These are phyloP conservation scores for Fusarium sp. DNA, from an alignment of 2,329 filamentous ascomycete genomes.

Conservation along the genomic window DNA sequence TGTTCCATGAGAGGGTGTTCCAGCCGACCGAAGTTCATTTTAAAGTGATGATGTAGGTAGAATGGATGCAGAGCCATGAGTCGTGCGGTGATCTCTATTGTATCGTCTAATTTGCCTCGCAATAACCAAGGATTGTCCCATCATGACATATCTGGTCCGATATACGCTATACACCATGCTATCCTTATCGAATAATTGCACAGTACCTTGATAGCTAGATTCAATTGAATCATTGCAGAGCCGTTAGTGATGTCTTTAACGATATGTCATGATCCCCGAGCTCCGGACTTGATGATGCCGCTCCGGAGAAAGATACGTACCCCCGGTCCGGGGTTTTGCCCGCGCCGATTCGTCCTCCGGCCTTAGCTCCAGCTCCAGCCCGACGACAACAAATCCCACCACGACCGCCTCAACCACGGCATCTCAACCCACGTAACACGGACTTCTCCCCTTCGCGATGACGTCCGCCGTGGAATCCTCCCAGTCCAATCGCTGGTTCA, in stretches of 20 bases:
- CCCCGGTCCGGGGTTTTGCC: constrained; percentile 37
- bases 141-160: background rate
- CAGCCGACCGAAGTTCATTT: background rate
- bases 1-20: background rate
- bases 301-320: constrained; percentile 26
- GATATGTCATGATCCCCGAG: background rate
- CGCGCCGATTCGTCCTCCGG: constrained; percentile 31
- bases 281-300: background rate
- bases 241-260: background rate
- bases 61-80: constrained; percentile 5
- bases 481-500: constrained; percentile 56
- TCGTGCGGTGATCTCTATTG: background rate
- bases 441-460: constrained; percentile 20
- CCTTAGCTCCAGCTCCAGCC: constrained; percentile 24
- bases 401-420: background rate
- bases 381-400: background rate
- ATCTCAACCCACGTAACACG: background rate
- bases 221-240: too few relatives aligned
- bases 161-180: background rate
- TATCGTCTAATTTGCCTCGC: background rate
- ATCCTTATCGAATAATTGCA: background rate
- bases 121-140: background rate
- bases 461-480: constrained; percentile 21
- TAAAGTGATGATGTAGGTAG: background rate
- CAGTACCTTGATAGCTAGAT: background rate